Evolutionary conservation across 2,329 filamentous ascomycete genomes (phyloP), one percentile per base, ranked within the genome.

Genomic region (Mollisiaceae sp.): DNA sequence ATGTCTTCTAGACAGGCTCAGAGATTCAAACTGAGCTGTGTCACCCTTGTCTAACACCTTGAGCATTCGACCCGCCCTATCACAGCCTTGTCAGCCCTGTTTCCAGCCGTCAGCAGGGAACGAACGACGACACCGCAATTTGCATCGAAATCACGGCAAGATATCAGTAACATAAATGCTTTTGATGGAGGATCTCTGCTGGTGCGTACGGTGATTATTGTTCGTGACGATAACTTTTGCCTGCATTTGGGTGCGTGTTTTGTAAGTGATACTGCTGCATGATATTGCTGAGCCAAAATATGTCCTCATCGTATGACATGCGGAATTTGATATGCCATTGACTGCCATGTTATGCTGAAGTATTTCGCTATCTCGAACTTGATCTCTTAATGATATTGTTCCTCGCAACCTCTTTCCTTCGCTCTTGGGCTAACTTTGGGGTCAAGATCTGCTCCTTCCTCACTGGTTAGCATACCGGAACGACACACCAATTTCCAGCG

Each of bases 51-150:
- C 38, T 50, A 52, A n/a, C 22, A 27, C 36, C 54, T 58, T 58
- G 27, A 45, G 15, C 52, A 52, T 39, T 41, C 60, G 24, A 24
- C 38, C 52, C 22, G 27, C 39, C 36, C 41, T 27, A 54, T 9
- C 18, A 55, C 59, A 63, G 58, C 61, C 60, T 54, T 60, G 60
- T 47, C 60, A 59, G 56, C 47, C 56, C 63, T 62, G 43, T 52
- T 59, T 38, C 35, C 9, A 27, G 56, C 47, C n/a, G 38, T 55
- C 55, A 60, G 54, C 43, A 64, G 50, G 39, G 50, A 60, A 52
- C 61, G 35, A 57, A 60, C 39, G 35, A 52, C 52, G n/a, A n/a
- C 47, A 24, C 24, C 43, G 58, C 38, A 38, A 18, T 36, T 36
- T 36, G 18, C 45, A 41, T 57, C 41, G 43, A 63, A 41, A 60